phyloP scores from a whole-genome alignment of 495 filamentous ascomycete species.

The Neurospora cerealis region DNA sequence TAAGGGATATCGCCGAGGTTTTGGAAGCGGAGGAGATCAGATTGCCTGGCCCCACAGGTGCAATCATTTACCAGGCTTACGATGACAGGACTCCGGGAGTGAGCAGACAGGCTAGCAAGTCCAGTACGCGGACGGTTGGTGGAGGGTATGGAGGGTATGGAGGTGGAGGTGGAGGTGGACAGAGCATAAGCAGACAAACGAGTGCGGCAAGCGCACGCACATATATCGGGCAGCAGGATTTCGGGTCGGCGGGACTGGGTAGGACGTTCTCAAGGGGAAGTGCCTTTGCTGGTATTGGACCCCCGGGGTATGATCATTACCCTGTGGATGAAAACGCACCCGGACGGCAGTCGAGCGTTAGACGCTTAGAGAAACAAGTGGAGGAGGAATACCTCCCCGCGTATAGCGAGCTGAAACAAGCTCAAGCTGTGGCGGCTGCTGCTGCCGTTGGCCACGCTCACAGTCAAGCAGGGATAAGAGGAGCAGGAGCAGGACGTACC shows the following conservation, averaged over 20 bases:
- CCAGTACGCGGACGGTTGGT: background rate
- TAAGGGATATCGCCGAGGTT: conserved; percentile 73
- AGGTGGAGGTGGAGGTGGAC: background rate
- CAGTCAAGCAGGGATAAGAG: background rate
- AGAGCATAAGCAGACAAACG: background rate
- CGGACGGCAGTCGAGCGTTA: background rate
- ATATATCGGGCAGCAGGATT: background rate
- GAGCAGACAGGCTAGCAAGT: background rate
- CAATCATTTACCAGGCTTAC: conserved; percentile 4
- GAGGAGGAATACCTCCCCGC: background rate
- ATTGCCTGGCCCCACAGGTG: conserved; percentile 36
- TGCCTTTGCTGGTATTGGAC: background rate
- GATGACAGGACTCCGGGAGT: background rate
- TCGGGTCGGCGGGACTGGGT: background rate
- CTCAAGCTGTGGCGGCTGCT: background rate
- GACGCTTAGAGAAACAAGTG: background rate
- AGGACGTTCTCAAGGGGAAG: background rate
- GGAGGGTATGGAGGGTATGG: background rate
- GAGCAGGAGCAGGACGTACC: background rate
- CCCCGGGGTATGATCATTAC: background rate
- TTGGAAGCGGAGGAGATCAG: conserved; percentile 47
- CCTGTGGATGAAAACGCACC: background rate
- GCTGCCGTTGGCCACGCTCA: background rate
- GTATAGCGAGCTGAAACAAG: background rate
- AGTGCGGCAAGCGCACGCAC: background rate